These are phyloP conservation scores for Russula lepida DNA, from an alignment of 768 basidiomycete genomes.

Conservation along the genomic window DNA sequence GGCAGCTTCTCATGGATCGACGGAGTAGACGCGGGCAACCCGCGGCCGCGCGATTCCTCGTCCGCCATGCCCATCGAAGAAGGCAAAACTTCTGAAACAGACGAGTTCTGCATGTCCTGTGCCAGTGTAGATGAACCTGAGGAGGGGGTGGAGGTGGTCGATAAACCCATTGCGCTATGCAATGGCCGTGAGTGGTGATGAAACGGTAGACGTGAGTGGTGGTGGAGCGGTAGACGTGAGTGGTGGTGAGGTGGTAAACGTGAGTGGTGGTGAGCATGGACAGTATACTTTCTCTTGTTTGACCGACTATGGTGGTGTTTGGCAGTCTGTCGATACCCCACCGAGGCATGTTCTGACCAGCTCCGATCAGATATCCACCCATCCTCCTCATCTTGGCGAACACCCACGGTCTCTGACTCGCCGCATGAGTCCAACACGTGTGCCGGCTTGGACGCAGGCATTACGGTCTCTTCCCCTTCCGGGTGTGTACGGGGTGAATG, in stretches of 20 bases:
- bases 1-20: conserved; percentile 15
- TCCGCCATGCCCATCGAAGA: background rate
- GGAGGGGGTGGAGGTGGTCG: background rate
- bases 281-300: conserved; percentile 1
- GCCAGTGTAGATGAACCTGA: conserved; percentile 16
- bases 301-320: conserved; percentile 13
- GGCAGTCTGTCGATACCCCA: background rate
- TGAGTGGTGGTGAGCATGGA: background rate
- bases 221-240: no score
- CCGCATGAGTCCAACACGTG: background rate
- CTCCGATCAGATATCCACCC: conserved; percentile 57
- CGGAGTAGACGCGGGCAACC: conserved; percentile 7
- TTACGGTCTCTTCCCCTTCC: background rate
- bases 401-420: conserved; percentile 15
- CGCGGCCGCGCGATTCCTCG: conserved; percentile 23
- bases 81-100: background rate
- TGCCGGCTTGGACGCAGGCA: background rate
- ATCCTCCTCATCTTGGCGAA: conserved; percentile 39
- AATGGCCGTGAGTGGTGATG: background rate
- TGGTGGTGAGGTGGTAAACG: no score
- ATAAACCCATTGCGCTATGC: background rate
- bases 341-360: conserved; percentile 19
- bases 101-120: background rate
- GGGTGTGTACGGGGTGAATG: background rate
- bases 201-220: no score